Conservation (phyloP, 768 basidiomycete genomes). For the Coprinopsis cinerea region DNA sequence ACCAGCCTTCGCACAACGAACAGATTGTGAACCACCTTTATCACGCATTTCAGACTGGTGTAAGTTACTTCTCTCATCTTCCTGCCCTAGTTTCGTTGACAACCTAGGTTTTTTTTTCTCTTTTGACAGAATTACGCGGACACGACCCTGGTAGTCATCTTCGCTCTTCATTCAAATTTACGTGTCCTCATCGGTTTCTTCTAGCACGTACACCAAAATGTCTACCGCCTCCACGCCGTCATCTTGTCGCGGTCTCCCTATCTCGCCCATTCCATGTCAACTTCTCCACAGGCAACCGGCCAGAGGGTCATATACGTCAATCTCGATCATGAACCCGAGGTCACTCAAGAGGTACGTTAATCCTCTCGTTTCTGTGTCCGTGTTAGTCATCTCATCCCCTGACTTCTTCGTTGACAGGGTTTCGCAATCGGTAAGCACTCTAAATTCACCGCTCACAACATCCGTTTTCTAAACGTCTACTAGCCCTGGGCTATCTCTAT, state of each 20-base stretch:
- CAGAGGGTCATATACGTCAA: slow-evolving; percentile 70
- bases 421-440: slow-evolving; percentile 61
- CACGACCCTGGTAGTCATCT: slow-evolving; percentile 58
- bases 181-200: slow-evolving; percentile 7
- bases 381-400: slow-evolving; percentile 11
- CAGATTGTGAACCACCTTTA: slow-evolving; percentile 76
- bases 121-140: slow-evolving; percentile 70
- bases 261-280: slow-evolving; percentile 84
- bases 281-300: slow-evolving; percentile 59
- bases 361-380: slow-evolving; percentile 10
- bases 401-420: slow-evolving; percentile 36
- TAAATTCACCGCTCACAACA: slow-evolving; percentile 1
- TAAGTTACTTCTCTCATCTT: too few relatives aligned
- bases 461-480: slow-evolving; percentile 9
- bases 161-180: slow-evolving; percentile 4
- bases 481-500: slow-evolving; percentile 78
- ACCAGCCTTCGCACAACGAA: slow-evolving; percentile 65
- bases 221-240: slow-evolving; percentile 77
- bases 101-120: slow-evolving; percentile 6
- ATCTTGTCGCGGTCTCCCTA: slow-evolving; percentile 85
- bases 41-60: slow-evolving; percentile 75
- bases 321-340: slow-evolving; percentile 73
- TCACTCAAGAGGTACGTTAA: slow-evolving; percentile 72
- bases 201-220: slow-evolving; percentile 70
- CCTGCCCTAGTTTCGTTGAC: too few relatives aligned